phyloP scores from a whole-genome alignment of 2,329 filamentous ascomycete species.

The Aspergillus nomiae region DNA sequence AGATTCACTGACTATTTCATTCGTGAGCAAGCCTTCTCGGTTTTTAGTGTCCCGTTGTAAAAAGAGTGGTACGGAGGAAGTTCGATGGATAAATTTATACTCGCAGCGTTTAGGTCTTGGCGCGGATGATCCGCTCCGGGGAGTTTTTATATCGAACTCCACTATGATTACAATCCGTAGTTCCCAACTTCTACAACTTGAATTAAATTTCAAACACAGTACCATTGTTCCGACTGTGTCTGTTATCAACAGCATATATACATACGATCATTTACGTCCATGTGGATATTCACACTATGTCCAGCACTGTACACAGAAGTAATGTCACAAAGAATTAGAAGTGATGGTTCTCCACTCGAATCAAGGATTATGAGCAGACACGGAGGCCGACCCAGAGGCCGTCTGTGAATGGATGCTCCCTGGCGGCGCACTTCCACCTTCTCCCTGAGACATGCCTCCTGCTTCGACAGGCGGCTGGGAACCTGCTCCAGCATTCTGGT shows the following conservation, averaged over 20 bases:
- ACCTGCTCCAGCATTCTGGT: conserved; percentile 12
- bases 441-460: conserved; percentile 22
- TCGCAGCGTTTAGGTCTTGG: background rate
- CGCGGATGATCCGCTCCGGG: background rate
- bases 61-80: background rate
- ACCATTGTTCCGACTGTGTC: background rate
- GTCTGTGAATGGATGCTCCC: conserved; percentile 35
- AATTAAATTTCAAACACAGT: background rate
- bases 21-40: background rate
- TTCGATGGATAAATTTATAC: background rate
- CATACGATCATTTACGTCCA: background rate
- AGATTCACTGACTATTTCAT: background rate
- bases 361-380: conserved; percentile 22
- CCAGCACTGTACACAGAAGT: conserved; percentile 1
- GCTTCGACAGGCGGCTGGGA: conserved; percentile 7
- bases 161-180: background rate
- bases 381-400: conserved; percentile 32
- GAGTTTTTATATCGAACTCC: background rate
- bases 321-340: conserved; percentile 9
- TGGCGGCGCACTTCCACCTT: conserved; percentile 24
- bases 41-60: background rate
- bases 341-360: background rate
- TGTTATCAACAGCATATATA: background rate
- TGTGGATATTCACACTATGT: background rate
- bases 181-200: background rate